Evolutionary conservation across 2,329 filamentous ascomycete species (phyloP).

Genomic region (Monosporascus sp.): DNA sequence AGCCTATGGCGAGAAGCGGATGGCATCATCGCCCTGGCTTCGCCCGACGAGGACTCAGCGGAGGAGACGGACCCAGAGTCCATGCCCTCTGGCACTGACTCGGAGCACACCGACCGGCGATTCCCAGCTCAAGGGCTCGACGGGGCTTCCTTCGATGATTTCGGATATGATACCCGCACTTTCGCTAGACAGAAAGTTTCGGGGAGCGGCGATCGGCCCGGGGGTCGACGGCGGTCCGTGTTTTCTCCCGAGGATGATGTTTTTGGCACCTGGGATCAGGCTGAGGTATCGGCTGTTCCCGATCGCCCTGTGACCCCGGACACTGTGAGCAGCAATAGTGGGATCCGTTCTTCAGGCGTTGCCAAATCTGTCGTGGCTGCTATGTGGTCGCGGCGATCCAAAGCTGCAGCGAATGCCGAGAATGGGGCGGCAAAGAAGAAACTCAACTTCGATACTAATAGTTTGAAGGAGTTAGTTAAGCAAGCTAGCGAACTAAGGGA

Average conservation of each 20-base stretch:
- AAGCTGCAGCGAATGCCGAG: constrained; percentile 32
- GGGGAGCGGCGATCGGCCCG: constrained; percentile 49
- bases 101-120: constrained; percentile 36
- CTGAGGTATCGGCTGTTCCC: constrained; percentile 31
- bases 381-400: constrained; percentile 51
- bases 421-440: constrained; percentile 36
- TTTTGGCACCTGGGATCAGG: constrained; percentile 48
- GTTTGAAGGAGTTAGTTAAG: constrained; percentile 60
- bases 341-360: constrained; percentile 40
- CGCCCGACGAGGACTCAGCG: constrained; percentile 56
- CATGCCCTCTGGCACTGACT: constrained; percentile 34
- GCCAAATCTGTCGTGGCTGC: constrained; percentile 59
- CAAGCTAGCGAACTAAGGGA: constrained; percentile 56
- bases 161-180: constrained; percentile 34
- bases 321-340: constrained; percentile 26
- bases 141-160: constrained; percentile 36
- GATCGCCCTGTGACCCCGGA: constrained; percentile 37
- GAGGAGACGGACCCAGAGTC: constrained; percentile 31
- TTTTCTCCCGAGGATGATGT: constrained; percentile 64
- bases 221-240: constrained; percentile 52
- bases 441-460: constrained; percentile 65
- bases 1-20: constrained; percentile 75
- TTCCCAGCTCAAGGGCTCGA: constrained; percentile 45
- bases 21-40: constrained; percentile 80
- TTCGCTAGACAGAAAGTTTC: constrained; percentile 41